Base-by-base conservation (phyloP, 805 yeast species). In the Yarrowia sp. region DNA sequence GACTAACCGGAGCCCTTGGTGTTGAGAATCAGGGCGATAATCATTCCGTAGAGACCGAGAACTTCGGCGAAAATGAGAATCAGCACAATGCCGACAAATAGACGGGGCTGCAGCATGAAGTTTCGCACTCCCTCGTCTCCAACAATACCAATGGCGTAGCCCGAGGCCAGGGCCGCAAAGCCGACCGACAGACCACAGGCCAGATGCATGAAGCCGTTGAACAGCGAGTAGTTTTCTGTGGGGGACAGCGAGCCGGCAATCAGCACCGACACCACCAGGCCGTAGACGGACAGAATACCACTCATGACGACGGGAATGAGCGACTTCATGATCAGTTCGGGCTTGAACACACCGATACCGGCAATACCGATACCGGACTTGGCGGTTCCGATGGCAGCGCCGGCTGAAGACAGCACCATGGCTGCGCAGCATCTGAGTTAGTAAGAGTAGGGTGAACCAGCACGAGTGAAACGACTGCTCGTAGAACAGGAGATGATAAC, bases 371-470 rank as follows among this genome's bases (percentile, higher is more conserved):
- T 88, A 69, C 99, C 99, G 53, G 97, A 90, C 79, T 95, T 95
- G 70, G 98, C 98, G 3, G 98, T 94, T 69, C 99, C 99, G 72
- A 92, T 88, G 70, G 98, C 98, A 5, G 99, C 98, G 70, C 99
- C 99, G n/a, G 94, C 88, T 76, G 97, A 91, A 68, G 96, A 88
- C 69, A 94, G 82, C 30, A 91, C 85, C 91, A 92, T 91, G 63
- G 97, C 97, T 56, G 92, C 88, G 8, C 95, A 92, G 80, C 98
- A 93, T 56, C 85, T 79, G 50, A 17, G 44, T 44, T 42, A 39
- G 64, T 55, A 38, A 33, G n/a, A 39, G 64, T 55, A 24, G 7
- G 30, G 30, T 7, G 30, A 24, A 24, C 30, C 7, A 24, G 30
- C 30, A 24, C 3, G 30, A 24, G 30, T 7, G 30, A 7, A 24